These are phyloP conservation scores for Penicillium samsonianum DNA, from an alignment of 495 filamentous ascomycete genomes.

Conservation along the genomic window DNA sequence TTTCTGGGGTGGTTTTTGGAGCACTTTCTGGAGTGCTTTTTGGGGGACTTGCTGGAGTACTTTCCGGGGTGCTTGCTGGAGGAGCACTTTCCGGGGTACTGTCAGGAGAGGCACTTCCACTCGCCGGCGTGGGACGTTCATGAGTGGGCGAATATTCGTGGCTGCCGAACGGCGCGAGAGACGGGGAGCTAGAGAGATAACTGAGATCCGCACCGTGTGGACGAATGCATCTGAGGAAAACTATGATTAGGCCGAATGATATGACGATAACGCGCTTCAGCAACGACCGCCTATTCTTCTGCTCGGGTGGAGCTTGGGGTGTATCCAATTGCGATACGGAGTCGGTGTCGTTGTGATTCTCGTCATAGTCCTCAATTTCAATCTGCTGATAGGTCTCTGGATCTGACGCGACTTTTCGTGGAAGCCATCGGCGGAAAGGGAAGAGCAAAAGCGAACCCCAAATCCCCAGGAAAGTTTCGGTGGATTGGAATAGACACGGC, in stretches of 20 bases:
- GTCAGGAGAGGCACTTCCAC: neutral
- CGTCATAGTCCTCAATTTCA: constrained; percentile 19
- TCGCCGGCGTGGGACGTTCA: neutral
- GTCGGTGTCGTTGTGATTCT: constrained; percentile 10
- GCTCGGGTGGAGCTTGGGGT: neutral
- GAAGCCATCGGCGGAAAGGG: constrained; percentile 1
- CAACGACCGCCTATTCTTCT: constrained; percentile 4
- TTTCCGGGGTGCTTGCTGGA: neutral
- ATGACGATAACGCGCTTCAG: constrained; percentile 6
- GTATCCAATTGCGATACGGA: constrained; percentile 13
- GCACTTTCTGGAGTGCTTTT: neutral
- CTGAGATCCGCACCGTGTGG: constrained; percentile 12
- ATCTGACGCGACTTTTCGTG: neutral
- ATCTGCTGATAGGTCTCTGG: constrained; percentile 18
- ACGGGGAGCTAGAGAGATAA: constrained; percentile 17
- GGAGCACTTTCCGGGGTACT: neutral
- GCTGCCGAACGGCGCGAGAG: constrained; percentile 18
- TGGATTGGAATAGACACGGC: constrained; percentile 12
- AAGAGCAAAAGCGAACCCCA: constrained; percentile 16
- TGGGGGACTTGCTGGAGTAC: too few relatives aligned
- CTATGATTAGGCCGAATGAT: neutral
- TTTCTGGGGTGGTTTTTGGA: neutral
- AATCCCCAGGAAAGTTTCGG: constrained; percentile 7
- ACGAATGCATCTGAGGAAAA: constrained; percentile 17
- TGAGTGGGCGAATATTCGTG: constrained; percentile 4